Base-by-base conservation (phyloP, 495 filamentous ascomycete species). In the Podospora pseudoanserina region DNA sequence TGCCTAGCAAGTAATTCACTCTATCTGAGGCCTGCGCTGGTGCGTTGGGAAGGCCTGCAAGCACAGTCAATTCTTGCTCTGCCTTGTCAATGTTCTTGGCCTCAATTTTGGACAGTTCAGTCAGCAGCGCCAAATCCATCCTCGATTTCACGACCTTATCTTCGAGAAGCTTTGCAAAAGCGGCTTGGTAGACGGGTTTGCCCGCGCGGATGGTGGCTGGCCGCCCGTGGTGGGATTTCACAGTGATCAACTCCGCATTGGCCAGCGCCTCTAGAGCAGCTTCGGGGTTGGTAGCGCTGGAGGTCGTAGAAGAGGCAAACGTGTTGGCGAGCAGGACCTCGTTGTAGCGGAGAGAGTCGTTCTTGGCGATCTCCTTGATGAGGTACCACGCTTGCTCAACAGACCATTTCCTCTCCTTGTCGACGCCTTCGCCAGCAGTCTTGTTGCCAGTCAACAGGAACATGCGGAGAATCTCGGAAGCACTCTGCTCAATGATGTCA, bases 381-480 rank as follows among this genome's bases (percentile, higher is more conserved):
- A 99, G 79, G 66, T 90, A 84, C 95, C 95, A 99, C 0, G 92
- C 95, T 77, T 97, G 95, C 75, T 94, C 88, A 27, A 86, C 81
- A 1, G 85, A 88, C 92, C 92, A 99, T 64, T 86, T 79, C 64
- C 83, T 81, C 56, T 84, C 81, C 65, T 83, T 81, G 58, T 84
- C 81, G 57, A 83, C 85, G 30, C 77, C 78, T 18, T 72, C 67
- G 1, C 75, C 69, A 2, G 70, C 64, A 16, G 39, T 11, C 63
- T 79, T 78, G 68, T 76, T 78, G 55, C 78, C 73, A 0, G 61
- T 49, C 18, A 97, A 82, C 30, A 98, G 84, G 81, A 93, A 98
- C 83, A 96, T 92, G 74, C 97, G 96, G 64, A 97, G 75, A 59
- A 99, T 94, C 75, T 98, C 96, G 3, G 90, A 90, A 11, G 92